A percentile compares a stretch with the other conserved stretches of the same genome.
These are phyloP conservation scores for Phytophthora ohioensis DNA, from an alignment of 352 stramenopile genomes.

Conservation along the genomic window DNA sequence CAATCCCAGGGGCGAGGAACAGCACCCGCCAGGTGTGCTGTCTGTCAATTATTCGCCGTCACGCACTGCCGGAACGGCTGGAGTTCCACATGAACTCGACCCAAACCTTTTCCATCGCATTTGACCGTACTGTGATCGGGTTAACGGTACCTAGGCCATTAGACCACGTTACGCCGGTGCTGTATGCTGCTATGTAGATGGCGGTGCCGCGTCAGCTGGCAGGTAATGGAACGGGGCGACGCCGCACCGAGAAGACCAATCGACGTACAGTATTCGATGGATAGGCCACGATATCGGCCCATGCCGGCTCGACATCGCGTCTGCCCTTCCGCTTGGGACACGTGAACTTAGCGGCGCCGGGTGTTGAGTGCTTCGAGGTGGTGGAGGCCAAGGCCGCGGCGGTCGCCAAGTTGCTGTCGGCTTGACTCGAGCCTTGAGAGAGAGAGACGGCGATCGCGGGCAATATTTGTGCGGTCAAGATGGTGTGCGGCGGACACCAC, in stretches of 20 bases:
- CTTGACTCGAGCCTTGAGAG: background rate
- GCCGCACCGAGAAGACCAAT: constrained; percentile 3
- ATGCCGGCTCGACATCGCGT: constrained; percentile 2
- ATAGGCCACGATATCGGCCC: constrained; percentile 5
- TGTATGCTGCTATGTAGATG: constrained; percentile 12
- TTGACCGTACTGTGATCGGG: no score
- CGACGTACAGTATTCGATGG: background rate
- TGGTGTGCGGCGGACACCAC: constrained; percentile 4
- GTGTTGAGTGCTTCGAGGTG: constrained; percentile 7
- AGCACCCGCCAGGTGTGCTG: constrained; percentile 20
- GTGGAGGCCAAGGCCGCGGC: background rate
- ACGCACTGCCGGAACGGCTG: background rate
- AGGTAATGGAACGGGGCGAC: constrained; percentile 6
- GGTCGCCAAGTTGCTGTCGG: constrained; percentile 20
- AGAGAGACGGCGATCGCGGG: constrained; percentile 15
- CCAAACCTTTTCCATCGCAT: no score
- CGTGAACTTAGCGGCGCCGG: constrained; percentile 2
- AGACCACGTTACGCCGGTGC: background rate
- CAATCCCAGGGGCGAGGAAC: background rate
- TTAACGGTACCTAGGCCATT: background rate
- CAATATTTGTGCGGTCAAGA: constrained; percentile 31
- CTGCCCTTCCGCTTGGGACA: constrained; percentile 7
- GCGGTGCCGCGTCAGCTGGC: constrained; percentile 13
- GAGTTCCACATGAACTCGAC: no score
- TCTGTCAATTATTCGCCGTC: constrained; percentile 6